These are phyloP conservation scores for Leishmania arabica DNA, from an alignment of 208 protist genomes.

Conservation along the genomic window DNA sequence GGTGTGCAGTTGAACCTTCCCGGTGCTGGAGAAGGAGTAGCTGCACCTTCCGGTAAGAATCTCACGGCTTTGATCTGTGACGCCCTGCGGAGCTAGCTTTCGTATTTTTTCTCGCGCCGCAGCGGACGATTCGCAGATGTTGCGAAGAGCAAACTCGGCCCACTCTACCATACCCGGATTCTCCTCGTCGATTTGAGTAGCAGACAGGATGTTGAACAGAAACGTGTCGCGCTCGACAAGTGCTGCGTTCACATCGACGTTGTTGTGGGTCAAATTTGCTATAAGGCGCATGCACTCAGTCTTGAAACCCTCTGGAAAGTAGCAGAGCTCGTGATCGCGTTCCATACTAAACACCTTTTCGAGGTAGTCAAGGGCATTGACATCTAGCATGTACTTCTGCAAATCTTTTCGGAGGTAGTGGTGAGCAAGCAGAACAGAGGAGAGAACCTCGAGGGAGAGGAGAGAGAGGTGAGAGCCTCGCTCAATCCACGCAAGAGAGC, in stretches of 20 bases:
- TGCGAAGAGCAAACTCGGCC: conserved; percentile 88
- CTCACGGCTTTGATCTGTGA: conserved; percentile 54
- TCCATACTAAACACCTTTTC: conserved; percentile 61
- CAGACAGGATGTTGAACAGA: conserved; percentile 59
- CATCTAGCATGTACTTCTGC: conserved; percentile 66
- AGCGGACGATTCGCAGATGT: conserved; percentile 66
- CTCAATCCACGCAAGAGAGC: conserved; percentile 76
- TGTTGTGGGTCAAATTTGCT: conserved; percentile 71
- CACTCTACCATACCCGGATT: conserved; percentile 91
- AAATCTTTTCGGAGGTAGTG: conserved; percentile 35
- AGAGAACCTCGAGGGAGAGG: conserved; percentile 60
- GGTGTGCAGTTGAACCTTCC: conserved; percentile 38
- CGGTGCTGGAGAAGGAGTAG: conserved; percentile 37
- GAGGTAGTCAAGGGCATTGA: conserved; percentile 57
- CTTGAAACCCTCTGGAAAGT: conserved; percentile 79
- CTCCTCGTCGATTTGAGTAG: conserved; percentile 85
- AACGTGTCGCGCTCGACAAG: conserved; percentile 47
- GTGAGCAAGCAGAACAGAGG: conserved; percentile 55
- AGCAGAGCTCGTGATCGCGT: conserved; percentile 71
- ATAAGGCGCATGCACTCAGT: conserved; percentile 77
- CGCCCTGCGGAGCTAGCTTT: conserved; percentile 43
- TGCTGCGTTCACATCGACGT: conserved; percentile 36
- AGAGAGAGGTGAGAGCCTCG: conserved; percentile 63
- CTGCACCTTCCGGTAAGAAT: conserved; percentile 50
- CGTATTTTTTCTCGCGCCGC: conserved; percentile 64